Conservation (phyloP, 441 rosid genomes). For the Mallotus repandus region DNA sequence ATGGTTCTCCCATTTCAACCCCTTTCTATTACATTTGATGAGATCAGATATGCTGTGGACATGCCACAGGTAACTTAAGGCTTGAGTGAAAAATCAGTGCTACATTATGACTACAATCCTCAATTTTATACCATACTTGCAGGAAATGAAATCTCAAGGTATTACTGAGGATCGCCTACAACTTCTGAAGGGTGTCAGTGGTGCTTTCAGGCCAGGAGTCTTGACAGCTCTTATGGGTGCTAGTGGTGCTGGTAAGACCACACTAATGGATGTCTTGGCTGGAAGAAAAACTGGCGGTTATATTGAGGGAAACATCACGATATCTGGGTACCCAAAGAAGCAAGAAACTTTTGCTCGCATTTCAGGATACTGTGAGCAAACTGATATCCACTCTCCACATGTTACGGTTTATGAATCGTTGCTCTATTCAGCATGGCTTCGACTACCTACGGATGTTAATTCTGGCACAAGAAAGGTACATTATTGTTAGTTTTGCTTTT, state of each 20-base stretch:
- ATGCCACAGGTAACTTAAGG: slow-evolving; percentile 56
- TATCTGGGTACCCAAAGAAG: slow-evolving; percentile 67
- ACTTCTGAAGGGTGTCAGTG: slow-evolving; percentile 63
- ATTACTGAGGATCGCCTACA: slow-evolving; percentile 46
- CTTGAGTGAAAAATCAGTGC: neutral
- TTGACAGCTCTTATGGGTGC: slow-evolving; percentile 70
- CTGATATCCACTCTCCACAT: slow-evolving; percentile 69
- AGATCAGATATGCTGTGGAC: slow-evolving; percentile 58
- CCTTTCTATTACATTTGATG: slow-evolving; percentile 53
- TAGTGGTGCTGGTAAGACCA: slow-evolving; percentile 84
- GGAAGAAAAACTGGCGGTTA: slow-evolving; percentile 81
- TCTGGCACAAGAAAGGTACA: slow-evolving; percentile 48
- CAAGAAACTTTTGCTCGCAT: slow-evolving; percentile 76
- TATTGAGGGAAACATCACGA: slow-evolving; percentile 47
- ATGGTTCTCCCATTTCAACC: slow-evolving; percentile 74
- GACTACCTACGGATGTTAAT: slow-evolving; percentile 51
- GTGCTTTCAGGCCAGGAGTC: slow-evolving; percentile 71
- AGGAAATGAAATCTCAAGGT: slow-evolving; percentile 69
- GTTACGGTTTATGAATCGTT: slow-evolving; percentile 70
- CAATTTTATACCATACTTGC: slow-evolving; percentile 17
- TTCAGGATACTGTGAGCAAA: slow-evolving; percentile 76
- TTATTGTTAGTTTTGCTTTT: neutral
- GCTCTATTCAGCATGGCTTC: slow-evolving; percentile 70
- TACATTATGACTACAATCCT: neutral
- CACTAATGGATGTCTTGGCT: slow-evolving; percentile 72